Evolutionary conservation across 371 early-diverging fungal species (phyloP).

Genomic region (Blakeslea trispora): DNA sequence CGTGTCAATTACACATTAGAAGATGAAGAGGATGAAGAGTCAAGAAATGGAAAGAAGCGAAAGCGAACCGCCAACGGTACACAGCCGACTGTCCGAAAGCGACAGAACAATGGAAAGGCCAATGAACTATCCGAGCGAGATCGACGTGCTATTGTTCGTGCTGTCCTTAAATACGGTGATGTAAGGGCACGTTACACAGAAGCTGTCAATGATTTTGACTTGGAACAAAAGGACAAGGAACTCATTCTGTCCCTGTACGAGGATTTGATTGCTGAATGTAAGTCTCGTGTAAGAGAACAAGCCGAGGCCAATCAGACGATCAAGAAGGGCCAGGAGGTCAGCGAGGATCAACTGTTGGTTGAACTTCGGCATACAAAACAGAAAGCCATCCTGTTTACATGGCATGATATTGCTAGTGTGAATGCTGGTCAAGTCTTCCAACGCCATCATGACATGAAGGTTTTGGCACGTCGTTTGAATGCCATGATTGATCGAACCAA

Average conservation of each 20-base stretch:
- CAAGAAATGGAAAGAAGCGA: constrained; percentile 22
- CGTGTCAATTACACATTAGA: constrained; percentile 37
- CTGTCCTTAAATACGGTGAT: constrained; percentile 82
- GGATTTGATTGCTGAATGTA: constrained; percentile 74
- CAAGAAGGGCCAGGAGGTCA: constrained; percentile 2
- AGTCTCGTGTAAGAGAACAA: constrained; percentile 65
- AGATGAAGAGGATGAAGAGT: constrained; percentile 26
- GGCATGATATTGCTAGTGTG: constrained; percentile 76
- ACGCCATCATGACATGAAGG: constrained; percentile 60
- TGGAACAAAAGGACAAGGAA: constrained; percentile 69
- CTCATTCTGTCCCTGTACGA: constrained; percentile 57
- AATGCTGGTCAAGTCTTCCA: constrained; percentile 81
- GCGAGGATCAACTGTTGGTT: constrained; percentile 46
- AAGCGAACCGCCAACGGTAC: constrained; percentile 2
- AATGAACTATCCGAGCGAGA: constrained; percentile 75
- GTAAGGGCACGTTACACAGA: constrained; percentile 75
- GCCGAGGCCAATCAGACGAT: constrained; percentile 18
- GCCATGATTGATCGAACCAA: constrained; percentile 30
- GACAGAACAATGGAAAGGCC: constrained; percentile 26
- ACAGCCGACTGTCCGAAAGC: constrained; percentile 11
- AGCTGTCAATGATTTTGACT: constrained; percentile 77
- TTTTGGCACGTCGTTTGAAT: constrained; percentile 38
- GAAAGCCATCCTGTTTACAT: constrained; percentile 80
- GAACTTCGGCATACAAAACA: constrained; percentile 63
- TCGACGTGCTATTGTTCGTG: constrained; percentile 75